Conservation (phyloP, 2,329 filamentous ascomycete species). For the Fusarium sp. region DNA sequence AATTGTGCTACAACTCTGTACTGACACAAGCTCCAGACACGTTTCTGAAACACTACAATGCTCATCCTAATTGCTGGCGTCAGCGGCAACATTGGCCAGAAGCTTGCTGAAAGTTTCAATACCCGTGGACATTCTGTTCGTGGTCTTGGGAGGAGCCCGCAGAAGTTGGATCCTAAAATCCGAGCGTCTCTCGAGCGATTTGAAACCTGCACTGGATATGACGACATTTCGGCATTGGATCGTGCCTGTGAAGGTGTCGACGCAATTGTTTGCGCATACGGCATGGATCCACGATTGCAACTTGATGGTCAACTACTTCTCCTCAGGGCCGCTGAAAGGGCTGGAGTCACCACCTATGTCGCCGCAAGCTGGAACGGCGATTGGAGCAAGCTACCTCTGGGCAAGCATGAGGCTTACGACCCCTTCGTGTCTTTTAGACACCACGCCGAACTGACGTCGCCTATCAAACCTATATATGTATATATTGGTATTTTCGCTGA, state of each 20-base stretch:
- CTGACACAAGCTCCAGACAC: too few species aligned
- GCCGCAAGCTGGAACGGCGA: constrained; percentile 54
- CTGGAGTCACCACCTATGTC: constrained; percentile 51
- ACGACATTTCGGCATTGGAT: constrained; percentile 54
- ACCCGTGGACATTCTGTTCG: constrained; percentile 53
- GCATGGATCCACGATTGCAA: constrained; percentile 32
- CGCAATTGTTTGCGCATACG: constrained; percentile 54
- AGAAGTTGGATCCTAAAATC: constrained; percentile 45
- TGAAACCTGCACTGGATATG: constrained; percentile 36
- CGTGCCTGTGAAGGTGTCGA: constrained; percentile 53
- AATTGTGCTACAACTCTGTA: too few species aligned
- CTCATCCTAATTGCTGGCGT: constrained; percentile 56
- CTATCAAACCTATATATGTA: constrained; percentile 51
- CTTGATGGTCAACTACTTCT: constrained; percentile 56
- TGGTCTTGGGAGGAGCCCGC: constrained; percentile 52
- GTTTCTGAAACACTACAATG: constrained; percentile 41
- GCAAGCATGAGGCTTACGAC: constrained; percentile 54
- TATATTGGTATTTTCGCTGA: constrained; percentile 45
- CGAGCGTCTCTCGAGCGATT: constrained; percentile 49
- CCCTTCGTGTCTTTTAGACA: constrained; percentile 52
- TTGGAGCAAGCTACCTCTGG: constrained; percentile 50
- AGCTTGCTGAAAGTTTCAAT: constrained; percentile 46
- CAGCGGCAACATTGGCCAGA: constrained; percentile 55
- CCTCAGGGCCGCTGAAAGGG: constrained; percentile 55
- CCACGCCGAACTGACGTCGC: constrained; percentile 48